Conservation (phyloP, 352 stramenopile genomes). For the Phytopythium ostracodes region DNA sequence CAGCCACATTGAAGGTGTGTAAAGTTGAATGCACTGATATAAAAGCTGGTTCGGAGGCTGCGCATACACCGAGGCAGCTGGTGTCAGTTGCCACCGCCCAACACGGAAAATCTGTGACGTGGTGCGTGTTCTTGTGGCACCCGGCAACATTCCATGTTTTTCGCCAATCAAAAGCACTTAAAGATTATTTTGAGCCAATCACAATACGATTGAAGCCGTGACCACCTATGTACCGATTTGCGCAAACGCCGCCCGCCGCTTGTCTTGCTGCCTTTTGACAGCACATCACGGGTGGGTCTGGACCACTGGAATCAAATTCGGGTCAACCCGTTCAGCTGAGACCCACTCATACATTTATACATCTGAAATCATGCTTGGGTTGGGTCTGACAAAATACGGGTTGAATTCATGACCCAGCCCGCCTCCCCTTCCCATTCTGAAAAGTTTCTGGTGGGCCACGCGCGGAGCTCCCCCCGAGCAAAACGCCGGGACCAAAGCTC, state of each 20-base stretch:
- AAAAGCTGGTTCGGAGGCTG: background rate
- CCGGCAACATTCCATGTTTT: background rate
- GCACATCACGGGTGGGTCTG: background rate
- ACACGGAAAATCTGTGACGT: slow-evolving; percentile 8
- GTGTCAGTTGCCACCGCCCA: background rate
- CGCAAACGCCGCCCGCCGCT: slow-evolving; percentile 7
- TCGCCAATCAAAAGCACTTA: background rate
- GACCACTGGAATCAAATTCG: background rate
- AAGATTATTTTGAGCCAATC: slow-evolving; percentile 14
- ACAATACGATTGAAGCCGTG: background rate
- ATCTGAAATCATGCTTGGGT: too few relatives aligned
- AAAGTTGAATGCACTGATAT: background rate
- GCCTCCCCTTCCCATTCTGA: background rate
- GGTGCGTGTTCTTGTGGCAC: slow-evolving; percentile 22
- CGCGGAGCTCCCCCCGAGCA: background rate
- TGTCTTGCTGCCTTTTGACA: background rate
- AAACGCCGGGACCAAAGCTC: slow-evolving; percentile 12
- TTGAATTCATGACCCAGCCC: background rate
- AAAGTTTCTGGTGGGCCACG: slow-evolving; percentile 12
- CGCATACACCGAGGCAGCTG: background rate
- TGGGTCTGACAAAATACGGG: background rate
- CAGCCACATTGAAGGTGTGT: too few relatives aligned
- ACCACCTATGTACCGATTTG: slow-evolving; percentile 2
- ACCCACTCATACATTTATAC: background rate
- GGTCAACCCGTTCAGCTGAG: background rate